These are phyloP conservation scores for Breviolum minutum DNA, from an alignment of 73 alveolate genomes.

Conservation along the genomic window DNA sequence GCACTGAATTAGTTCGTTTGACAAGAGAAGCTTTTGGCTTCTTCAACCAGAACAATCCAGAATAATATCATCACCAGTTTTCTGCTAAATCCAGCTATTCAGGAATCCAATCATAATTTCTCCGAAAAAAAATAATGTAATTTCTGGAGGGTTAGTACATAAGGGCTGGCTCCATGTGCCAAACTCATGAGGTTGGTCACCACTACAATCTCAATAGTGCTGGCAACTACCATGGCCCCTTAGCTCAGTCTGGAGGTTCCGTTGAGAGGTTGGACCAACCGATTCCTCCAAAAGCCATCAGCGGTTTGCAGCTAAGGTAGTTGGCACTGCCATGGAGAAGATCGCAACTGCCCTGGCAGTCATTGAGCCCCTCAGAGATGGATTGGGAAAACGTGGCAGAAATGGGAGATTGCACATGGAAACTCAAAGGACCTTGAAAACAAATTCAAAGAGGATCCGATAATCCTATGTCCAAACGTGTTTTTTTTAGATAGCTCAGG, in stretches of 20 bases:
- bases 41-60: too few relatives aligned
- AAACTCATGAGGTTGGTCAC: slow-evolving; percentile 45
- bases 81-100: too few relatives aligned
- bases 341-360: slow-evolving; percentile 83
- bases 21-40: too few relatives aligned
- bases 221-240: slow-evolving; percentile 63
- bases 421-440: too few relatives aligned
- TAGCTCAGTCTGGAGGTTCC: background rate
- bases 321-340: slow-evolving; percentile 91
- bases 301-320: background rate
- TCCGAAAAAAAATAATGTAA: too few relatives aligned
- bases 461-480: background rate
- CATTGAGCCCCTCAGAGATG: slow-evolving; percentile 29
- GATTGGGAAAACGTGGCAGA: too few relatives aligned
- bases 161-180: too few relatives aligned
- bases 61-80: too few relatives aligned
- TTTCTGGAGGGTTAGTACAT: too few relatives aligned
- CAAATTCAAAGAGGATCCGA: background rate
- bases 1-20: too few relatives aligned
- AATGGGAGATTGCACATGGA: too few relatives aligned
- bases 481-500: background rate
- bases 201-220: slow-evolving; percentile 74
- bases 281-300: background rate
- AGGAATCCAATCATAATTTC: too few relatives aligned
- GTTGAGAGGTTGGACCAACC: background rate